Evolutionary conservation across 192 early-diverging fungal species (phyloP), one percentile per base, ranked within the genome.

Genomic region (Paraglomus brasilianum): DNA sequence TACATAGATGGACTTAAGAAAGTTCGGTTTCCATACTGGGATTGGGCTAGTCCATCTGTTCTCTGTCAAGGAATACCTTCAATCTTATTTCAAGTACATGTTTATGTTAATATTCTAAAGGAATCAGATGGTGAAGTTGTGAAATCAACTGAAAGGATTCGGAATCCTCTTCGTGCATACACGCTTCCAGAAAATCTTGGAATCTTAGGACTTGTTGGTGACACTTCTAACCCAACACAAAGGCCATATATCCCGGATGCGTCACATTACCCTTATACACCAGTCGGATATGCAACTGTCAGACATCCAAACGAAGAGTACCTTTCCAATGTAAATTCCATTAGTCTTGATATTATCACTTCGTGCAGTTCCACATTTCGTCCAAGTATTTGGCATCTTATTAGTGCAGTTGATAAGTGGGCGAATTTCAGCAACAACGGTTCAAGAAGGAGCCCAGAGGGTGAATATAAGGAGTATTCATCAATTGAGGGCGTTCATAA

Each of bases 11-110:
- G 46, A 62, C 17, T 45, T 62, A 22, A 62, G 8, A 62, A 62
- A 45, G 0, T 62, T 45, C 59, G 59, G 19, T 62, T 62, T 45
- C 59, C 59, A 44, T 62, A 62, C 41, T 62, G 59, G 59, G 59
- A 62, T 62, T 62, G 59, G 59, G 59, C 59, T 22, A 62, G 59
- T 45, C 59, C 59, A 61, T 61, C 59, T 6, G 30, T 22, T 5
- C 59, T 61, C 30, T 0, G 8, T 22, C 39, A 21, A 43, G 59
- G 59, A 8, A 19, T 61, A 61, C 59, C 59, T 19, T 61, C 59
- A 8, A 10, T 45, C 59, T 8, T 61, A 45, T 45, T 45, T 61
- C 19, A 61, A 4, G 59, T 45, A 43, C 24, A 44, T 19, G 42
- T 61, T 44, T 17, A 7, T 61, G 15, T 61, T 61, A 43, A 61